These are phyloP conservation scores for Euphorbia tirucalli DNA, from an alignment of 345 rosid genomes.

Conservation along the genomic window DNA sequence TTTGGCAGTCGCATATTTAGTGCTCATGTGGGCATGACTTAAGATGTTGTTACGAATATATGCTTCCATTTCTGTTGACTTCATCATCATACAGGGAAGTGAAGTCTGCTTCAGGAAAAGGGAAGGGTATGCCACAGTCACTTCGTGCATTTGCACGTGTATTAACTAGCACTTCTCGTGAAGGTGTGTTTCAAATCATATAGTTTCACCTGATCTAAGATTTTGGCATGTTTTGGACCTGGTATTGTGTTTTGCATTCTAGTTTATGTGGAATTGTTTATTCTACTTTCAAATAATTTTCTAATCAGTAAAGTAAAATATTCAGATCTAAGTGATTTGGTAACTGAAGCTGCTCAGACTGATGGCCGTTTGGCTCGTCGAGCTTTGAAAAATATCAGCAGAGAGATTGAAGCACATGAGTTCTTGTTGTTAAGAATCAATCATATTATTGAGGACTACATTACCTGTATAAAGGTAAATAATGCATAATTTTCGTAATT, in stretches of 20 bases:
- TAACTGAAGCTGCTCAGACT: slow-evolving; percentile 57
- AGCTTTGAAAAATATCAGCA: slow-evolving; percentile 44
- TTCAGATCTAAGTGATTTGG: slow-evolving; percentile 59
- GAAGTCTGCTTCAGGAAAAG: slow-evolving; percentile 61
- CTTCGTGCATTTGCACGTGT: slow-evolving; percentile 87
- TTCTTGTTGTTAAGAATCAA: slow-evolving; percentile 47
- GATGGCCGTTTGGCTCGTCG: slow-evolving; percentile 83
- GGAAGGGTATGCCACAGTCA: slow-evolving; percentile 79
- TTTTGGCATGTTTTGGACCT: slow-evolving; percentile 11
- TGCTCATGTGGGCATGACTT: too few relatives aligned
- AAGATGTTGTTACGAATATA: too few relatives aligned
- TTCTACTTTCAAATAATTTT: neutral
- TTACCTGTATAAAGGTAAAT: slow-evolving; percentile 53
- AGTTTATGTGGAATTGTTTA: neutral
- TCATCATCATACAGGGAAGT: slow-evolving; percentile 56
- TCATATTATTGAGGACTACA: slow-evolving; percentile 36
- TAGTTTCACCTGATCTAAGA: too few relatives aligned
- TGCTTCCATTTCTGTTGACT: too few relatives aligned
- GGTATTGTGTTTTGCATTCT: neutral
- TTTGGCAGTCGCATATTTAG: too few relatives aligned
- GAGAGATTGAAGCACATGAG: slow-evolving; percentile 66
- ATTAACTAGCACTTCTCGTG: slow-evolving; percentile 46
- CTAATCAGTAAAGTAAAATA: slow-evolving; percentile 8
- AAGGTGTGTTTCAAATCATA: slow-evolving; percentile 55
- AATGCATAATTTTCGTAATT: neutral